Evolutionary conservation across 495 filamentous ascomycete genomes (phyloP), one percentile per base, ranked within the genome.

Genomic region (Pseudotulostoma volvatum): DNA sequence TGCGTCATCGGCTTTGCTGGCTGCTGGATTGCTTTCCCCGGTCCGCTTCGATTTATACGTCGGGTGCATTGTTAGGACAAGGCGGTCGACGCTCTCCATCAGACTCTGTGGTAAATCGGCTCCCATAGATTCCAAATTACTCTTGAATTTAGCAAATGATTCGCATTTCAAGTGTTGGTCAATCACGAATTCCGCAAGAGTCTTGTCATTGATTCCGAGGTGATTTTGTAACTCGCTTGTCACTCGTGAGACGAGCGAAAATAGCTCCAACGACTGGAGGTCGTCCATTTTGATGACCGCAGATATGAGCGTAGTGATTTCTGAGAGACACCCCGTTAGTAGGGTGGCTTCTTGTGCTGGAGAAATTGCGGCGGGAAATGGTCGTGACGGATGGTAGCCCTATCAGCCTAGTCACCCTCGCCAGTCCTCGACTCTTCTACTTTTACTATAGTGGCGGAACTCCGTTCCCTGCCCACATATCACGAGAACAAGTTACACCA

Each of bases 201-300:
- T 93, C 62, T 93, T 94, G 54, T 97, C 88, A 56, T 67, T 81
- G 50, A 95, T 77, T 21, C 88, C 85, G 38, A 97, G 60, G 60
- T 97, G 82, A 59, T 97, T 97, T 47, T 85, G 79, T 32, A 96
- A 66, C 62, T 97, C 90, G 20, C 78, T 84, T 25, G 84, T 93
- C 47, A 97, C 84, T 58, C 88, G 93, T 33, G 84, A 87, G 44
- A 96, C 86, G 41, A 97, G 74, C 44, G 84, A 92, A 42, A 96
- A 74, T 44, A 92, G 67, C 64, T 97, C 90, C 45, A 97, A 75
- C 45, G 78, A 81, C 49, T 81, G 76, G 41, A 96, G 70, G 56
- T 93, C 84, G 54, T 93, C 87, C 83, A 97, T 94, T n/a, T n/a
- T n/a, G n/a, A n/a, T n/a, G n/a, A n/a, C n/a, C n/a, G n/a, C n/a